These are phyloP conservation scores for Reutealis trisperma DNA, from an alignment of 345 rosid species.

Conservation along the genomic window DNA sequence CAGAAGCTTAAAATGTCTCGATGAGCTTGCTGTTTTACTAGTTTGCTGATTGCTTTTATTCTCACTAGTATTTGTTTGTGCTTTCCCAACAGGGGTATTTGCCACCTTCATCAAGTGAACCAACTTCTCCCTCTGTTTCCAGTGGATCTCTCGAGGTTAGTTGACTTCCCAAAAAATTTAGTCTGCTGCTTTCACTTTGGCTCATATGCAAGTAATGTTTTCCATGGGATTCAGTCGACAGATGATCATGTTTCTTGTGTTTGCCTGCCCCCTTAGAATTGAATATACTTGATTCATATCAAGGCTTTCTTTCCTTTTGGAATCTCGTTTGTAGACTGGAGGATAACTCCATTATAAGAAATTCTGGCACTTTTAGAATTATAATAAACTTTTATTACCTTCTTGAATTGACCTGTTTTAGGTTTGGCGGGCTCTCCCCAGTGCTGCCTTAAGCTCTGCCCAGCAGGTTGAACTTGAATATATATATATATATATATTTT, in stretches of 20 bases:
- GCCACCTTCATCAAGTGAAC: conserved; percentile 49
- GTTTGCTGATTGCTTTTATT: background rate
- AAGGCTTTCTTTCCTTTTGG: background rate
- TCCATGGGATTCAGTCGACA: background rate
- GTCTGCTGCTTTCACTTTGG: background rate
- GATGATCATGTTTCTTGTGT: background rate
- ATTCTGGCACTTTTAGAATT: background rate
- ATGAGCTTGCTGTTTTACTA: background rate
- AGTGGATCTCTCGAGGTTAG: conserved; percentile 57
- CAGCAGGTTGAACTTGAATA: conserved; percentile 42
- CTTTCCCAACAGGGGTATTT: conserved; percentile 48
- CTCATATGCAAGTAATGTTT: background rate
- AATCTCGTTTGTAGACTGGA: background rate
- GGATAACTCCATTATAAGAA: conserved; percentile 2
- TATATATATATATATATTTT: too few species aligned
- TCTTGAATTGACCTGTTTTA: conserved; percentile 20
- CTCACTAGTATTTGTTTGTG: conserved; percentile 23
- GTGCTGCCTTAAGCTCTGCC: conserved; percentile 34
- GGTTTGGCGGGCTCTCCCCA: conserved; percentile 34
- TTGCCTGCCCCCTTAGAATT: background rate
- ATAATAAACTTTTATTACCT: background rate
- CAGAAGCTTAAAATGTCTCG: background rate
- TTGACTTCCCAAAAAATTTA: conserved; percentile 10
- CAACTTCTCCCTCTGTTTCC: conserved; percentile 36
- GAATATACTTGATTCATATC: background rate